Evolutionary conservation across 768 basidiomycete genomes (phyloP), one percentile per base, ranked within the genome.

Genomic region (Rossbeevera mucosa): DNA sequence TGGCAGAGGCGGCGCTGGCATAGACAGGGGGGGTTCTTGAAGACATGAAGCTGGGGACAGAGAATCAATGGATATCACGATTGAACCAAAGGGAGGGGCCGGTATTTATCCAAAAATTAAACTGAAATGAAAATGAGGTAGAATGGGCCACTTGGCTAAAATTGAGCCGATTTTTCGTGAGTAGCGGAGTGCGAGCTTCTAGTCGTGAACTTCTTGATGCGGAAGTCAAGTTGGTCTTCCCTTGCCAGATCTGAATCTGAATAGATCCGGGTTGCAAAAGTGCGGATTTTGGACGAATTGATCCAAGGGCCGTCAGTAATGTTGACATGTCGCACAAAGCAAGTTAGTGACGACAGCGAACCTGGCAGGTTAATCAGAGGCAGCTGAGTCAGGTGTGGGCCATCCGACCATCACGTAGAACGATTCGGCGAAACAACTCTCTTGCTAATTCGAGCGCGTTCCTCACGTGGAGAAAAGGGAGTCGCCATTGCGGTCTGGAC

Each of bases 71-170:
- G 29, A 20, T 55, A 24, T 48, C 43, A 43, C 36, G 40, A 28
- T 26, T 26, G 46, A 44, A 45, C 30, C 24, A 44, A 30, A 29
- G 36, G 58, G 47, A 47, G n/a, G 30, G 8, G 44, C 55, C 42
- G 53, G 54, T 71, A 69, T 69, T 65, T 71, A 69, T 61, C 44
- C 56, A 46, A 50, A 62, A 58, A 50, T 49, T 18, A 29, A 46
- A 14, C 50, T 47, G 53, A 55, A 59, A 57, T 51, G 41, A 45
- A 48, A 53, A 53, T 50, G 50, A 49, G 21, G 4, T 65, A 57
- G 52, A 57, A 57, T 47, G 61, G 53, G 28, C 57, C 59, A 50
- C 58, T 44, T 52, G 58, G 53, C 60, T 70, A 66, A 65, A 68
- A 60, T 65, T 63, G 58, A 63, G 56, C 52, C 48, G 57, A 42